Evolutionary conservation across 257 asterid genomes (phyloP), one percentile per base, ranked within the genome.

Genomic region (Gardenia jasminoides): DNA sequence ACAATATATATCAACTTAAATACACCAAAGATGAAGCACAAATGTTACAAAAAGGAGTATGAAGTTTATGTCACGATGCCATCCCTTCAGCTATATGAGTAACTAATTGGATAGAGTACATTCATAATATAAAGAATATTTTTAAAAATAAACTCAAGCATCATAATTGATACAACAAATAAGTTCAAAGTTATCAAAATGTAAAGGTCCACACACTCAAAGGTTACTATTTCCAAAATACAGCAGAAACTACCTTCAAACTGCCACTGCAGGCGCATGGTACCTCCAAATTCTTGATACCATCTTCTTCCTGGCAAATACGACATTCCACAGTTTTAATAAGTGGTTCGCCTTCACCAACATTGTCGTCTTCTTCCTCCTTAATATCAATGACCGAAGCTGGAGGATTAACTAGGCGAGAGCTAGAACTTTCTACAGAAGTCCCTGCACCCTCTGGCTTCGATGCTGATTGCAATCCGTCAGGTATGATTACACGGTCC

Each of bases 201-300:
- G 17, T 43, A 41, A 68, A 80, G 39, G 3, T 16, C 13, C 11
- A 59, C 16, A 74, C 71, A 11, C 46, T 8, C 10, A 30, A 47
- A 50, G 17, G 43, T 30, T 67, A 17, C 59, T 28, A 44, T 79
- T 16, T 74, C 75, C 13, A 70, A 30, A 17, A 8, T 52, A 24
- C 46, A 12, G n/a, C 46, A 54, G 54, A 44, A 76, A 62, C 4
- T 82, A 88, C 91, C 91, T 88, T 85, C 69, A 85, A 81, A 77
- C 91, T 88, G 75, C 91, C 91, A 78, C 75, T 84, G 79, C 91
- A 88, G 66, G 82, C 81, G 76, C 91, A 88, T 54, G 91, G 91
- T 22, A 41, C 52, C 82, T 88, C 91, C 84, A 88, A 70, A 75
- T 84, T 85, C 48, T 80, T 82, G 7, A 80, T 43, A 47, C 76